Conservation (phyloP, 371 early-diverging fungal genomes). For the Spraguea lophii region DNA sequence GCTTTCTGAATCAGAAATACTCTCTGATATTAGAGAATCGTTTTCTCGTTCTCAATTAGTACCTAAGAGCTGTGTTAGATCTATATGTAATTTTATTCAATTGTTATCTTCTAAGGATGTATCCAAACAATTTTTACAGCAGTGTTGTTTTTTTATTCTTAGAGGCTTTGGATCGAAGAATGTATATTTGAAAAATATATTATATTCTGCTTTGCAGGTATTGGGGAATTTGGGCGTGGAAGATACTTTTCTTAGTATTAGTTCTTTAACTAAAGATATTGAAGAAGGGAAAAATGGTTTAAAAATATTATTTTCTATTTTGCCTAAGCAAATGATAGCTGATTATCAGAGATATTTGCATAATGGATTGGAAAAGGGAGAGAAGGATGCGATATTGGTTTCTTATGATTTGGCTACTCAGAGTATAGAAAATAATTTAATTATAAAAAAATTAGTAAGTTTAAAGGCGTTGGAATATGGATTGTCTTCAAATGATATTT, state of each 20-base stretch:
- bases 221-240: slow-evolving; percentile 12
- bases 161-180: slow-evolving; percentile 36
- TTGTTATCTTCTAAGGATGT: not conserved
- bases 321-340: slow-evolving; percentile 35
- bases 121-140: slow-evolving; percentile 5
- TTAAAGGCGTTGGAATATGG: too few species aligned
- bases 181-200: slow-evolving; percentile 25
- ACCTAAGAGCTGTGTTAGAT: not conserved
- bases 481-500: too few species aligned
- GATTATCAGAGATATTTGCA: slow-evolving; percentile 37
- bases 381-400: slow-evolving; percentile 21
- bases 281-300: slow-evolving; percentile 21
- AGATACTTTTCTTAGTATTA: slow-evolving; percentile 37
- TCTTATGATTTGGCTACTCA: slow-evolving; percentile 8
- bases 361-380: slow-evolving; percentile 10
- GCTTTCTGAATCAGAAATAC: not conserved
- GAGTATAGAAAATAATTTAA: slow-evolving; percentile 8
- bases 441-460: too few species aligned
- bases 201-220: slow-evolving; percentile 24
- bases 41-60: not conserved
- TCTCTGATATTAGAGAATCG: not conserved
- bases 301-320: slow-evolving; percentile 29
- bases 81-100: not conserved
- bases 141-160: slow-evolving; percentile 28
- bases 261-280: slow-evolving; percentile 31